These are phyloP conservation scores for Sporothrix sp. DNA, from an alignment of 2,329 filamentous ascomycete genomes.

Conservation along the genomic window DNA sequence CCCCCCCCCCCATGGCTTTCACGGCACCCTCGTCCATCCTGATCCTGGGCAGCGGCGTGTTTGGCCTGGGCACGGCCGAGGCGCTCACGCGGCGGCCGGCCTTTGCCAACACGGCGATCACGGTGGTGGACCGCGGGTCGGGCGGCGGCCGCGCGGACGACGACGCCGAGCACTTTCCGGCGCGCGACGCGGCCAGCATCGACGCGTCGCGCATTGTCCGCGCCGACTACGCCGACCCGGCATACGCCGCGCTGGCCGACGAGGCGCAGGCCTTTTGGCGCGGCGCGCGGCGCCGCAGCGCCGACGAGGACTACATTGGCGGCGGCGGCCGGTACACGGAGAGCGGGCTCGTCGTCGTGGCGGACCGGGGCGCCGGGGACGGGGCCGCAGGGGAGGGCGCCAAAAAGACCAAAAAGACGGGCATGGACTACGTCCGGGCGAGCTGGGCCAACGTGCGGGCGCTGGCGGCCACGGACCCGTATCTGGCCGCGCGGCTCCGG, in stretches of 20 bases:
- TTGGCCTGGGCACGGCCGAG: constrained; percentile 53
- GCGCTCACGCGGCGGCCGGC: constrained; percentile 54
- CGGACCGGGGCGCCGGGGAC: constrained; percentile 35
- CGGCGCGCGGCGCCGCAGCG: constrained; percentile 19
- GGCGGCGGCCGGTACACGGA: constrained; percentile 60
- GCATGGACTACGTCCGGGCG: constrained; percentile 48
- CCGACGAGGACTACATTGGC: constrained; percentile 45
- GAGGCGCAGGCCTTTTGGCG: constrained; percentile 63
- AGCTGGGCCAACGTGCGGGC: constrained; percentile 52
- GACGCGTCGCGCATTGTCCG: constrained; percentile 56
- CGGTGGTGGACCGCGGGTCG: constrained; percentile 47
- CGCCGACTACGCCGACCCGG: constrained; percentile 69
- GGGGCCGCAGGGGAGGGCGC: constrained; percentile 10
- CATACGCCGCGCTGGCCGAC: constrained; percentile 65
- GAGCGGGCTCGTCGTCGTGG: constrained; percentile 56
- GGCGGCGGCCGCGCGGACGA: constrained; percentile 7
- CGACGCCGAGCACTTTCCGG: constrained; percentile 41
- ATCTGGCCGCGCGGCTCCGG: constrained; percentile 21
- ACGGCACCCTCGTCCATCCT: constrained; percentile 44
- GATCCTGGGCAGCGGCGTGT: constrained; percentile 59
- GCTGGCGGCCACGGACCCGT: constrained; percentile 33
- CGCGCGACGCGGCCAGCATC: constrained; percentile 49
- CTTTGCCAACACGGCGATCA: constrained; percentile 46
- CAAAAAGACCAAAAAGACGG: constrained; percentile 29
- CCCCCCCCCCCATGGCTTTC: constrained; percentile 17